Percentiles rank a stretch among this genome's conserved stretches.
Evolutionary conservation across 2,329 filamentous ascomycete genomes (phyloP).

Genomic region (Didymella glomerata): DNA sequence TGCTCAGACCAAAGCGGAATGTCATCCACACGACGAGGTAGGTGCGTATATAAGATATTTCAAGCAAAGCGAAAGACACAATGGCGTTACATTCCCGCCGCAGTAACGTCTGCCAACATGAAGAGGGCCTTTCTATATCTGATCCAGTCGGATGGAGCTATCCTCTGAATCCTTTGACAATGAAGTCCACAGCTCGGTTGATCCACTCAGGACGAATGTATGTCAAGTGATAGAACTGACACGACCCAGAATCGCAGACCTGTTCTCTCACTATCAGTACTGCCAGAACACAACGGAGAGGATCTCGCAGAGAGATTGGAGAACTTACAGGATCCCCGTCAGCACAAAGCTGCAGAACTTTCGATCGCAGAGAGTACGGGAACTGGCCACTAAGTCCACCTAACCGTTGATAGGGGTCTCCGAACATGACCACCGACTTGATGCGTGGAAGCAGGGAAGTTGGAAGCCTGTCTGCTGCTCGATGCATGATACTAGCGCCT

Average conservation of each 20-base stretch:
- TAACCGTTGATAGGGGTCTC: not conserved
- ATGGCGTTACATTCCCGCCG: too few relatives aligned
- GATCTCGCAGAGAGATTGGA: not conserved
- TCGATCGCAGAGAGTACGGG: not conserved
- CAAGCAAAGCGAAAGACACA: too few relatives aligned
- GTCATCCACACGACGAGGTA: too few relatives aligned
- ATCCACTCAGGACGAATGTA: not conserved
- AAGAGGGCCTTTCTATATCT: not conserved
- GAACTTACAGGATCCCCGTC: not conserved
- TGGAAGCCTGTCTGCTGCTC: not conserved
- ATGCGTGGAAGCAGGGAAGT: not conserved
- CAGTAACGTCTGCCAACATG: too few relatives aligned
- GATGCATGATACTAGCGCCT: not conserved
- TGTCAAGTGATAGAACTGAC: not conserved
- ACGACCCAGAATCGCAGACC: not conserved
- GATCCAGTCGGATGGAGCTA: not conserved
- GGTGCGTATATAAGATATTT: too few relatives aligned
- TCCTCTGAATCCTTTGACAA: not conserved
- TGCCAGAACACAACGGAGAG: not conserved
- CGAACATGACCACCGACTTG: not conserved
- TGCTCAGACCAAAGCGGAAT: too few relatives aligned
- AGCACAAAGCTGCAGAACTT: not conserved
- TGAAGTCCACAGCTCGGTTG: not conserved
- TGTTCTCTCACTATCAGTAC: not conserved
- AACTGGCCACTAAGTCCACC: not conserved